phyloP scores from a whole-genome alignment of 1,139 yeast species.

The Scheffersomyces cryptocercus region DNA sequence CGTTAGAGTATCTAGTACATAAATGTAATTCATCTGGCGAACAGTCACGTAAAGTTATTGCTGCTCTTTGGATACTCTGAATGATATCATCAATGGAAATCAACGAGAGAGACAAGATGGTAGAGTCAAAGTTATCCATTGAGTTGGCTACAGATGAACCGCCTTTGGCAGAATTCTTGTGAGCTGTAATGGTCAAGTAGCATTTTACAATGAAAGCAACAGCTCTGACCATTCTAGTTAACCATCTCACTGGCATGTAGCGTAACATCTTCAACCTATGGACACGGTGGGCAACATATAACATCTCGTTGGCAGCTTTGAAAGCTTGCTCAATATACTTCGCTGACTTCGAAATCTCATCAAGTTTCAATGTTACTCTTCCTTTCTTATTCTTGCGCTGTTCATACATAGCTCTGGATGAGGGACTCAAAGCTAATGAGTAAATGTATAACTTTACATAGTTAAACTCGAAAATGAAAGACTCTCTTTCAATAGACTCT shows the following conservation, averaged over 20 bases:
- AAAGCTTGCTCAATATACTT: slow-evolving; percentile 81
- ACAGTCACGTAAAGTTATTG: slow-evolving; percentile 74
- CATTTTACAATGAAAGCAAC: slow-evolving; percentile 90
- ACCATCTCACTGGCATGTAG: slow-evolving; percentile 91
- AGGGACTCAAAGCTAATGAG: slow-evolving; percentile 70
- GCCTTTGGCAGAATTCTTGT: slow-evolving; percentile 20
- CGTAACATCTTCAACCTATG: slow-evolving; percentile 63
- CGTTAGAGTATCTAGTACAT: slow-evolving; percentile 78
- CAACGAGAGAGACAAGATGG: slow-evolving; percentile 60
- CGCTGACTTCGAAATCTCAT: slow-evolving; percentile 73
- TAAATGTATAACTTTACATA: slow-evolving; percentile 82
- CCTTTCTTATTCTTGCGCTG: slow-evolving; percentile 19
- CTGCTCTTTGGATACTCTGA: slow-evolving; percentile 68
- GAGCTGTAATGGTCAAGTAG: slow-evolving; percentile 64
- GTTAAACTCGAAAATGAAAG: slow-evolving; percentile 77
- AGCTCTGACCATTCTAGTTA: slow-evolving; percentile 83
- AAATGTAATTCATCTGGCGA: slow-evolving; percentile 89
- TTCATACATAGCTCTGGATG: slow-evolving; percentile 18
- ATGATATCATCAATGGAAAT: slow-evolving; percentile 73
- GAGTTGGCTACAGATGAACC: slow-evolving; percentile 16
- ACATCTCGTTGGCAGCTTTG: slow-evolving; percentile 78
- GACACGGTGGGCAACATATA: slow-evolving; percentile 70
- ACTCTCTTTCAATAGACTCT: slow-evolving; percentile 60
- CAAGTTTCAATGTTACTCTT: slow-evolving; percentile 49
- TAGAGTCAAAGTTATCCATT: slow-evolving; percentile 43